Percentiles rank a stretch among this genome's conserved stretches.
Evolutionary conservation across 208 protist genomes (phyloP).

Genomic region (Wallacemonas sp.): DNA sequence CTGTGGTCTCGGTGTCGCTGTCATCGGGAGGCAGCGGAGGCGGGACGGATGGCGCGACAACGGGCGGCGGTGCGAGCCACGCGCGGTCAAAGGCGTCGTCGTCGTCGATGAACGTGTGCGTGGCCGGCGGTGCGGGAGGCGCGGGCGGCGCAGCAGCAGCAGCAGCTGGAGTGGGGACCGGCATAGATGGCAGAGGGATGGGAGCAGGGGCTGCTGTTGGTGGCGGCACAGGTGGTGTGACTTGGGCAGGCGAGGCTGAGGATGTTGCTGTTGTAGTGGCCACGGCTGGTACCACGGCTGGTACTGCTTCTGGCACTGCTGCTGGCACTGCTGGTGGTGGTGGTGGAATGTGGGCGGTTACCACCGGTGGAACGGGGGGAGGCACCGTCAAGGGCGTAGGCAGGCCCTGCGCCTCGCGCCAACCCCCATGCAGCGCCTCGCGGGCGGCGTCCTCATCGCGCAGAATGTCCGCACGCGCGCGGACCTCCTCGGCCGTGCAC

Average conservation of each 20-base stretch:
- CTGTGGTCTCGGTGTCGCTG: not conserved
- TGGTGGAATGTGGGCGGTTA: too few species aligned
- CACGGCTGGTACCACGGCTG: too few species aligned
- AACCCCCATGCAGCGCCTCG: slow-evolving; percentile 12
- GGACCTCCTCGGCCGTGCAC: slow-evolving; percentile 16
- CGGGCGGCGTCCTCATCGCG: slow-evolving; percentile 32
- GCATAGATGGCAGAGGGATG: not conserved
- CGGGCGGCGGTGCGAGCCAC: slow-evolving; percentile 9
- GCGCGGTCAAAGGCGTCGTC: slow-evolving; percentile 1
- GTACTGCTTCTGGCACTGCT: too few species aligned
- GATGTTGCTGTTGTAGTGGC: slow-evolving; percentile 4
- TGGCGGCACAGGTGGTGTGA: not conserved
- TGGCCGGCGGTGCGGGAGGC: not conserved
- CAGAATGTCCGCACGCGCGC: slow-evolving; percentile 22
- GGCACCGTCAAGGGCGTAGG: not conserved
- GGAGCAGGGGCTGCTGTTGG: not conserved
- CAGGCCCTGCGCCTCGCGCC: slow-evolving; percentile 7
- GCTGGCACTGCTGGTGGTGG: not conserved
- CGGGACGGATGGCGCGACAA: slow-evolving; percentile 8
- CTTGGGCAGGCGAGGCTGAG: slow-evolving; percentile 1
- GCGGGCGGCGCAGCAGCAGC: not conserved
- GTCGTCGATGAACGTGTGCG: slow-evolving; percentile 6
- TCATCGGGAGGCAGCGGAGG: slow-evolving; percentile 24
- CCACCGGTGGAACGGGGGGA: too few species aligned
- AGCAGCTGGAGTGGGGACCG: not conserved